phyloP scores from a whole-genome alignment of 805 yeast species.

The Saccharomycopsis fibuligera region DNA sequence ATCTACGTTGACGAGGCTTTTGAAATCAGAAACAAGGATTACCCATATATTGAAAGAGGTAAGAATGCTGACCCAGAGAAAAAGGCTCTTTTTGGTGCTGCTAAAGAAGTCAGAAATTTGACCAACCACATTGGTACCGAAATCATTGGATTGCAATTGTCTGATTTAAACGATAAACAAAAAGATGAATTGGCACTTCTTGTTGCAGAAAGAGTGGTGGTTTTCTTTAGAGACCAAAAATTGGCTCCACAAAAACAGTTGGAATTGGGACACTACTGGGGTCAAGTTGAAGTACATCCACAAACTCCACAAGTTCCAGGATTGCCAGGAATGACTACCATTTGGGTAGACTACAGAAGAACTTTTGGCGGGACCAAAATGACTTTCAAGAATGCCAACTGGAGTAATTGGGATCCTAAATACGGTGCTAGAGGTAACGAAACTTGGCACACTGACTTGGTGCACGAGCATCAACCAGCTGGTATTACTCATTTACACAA shows the following conservation, averaged over 20 bases:
- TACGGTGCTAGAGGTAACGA: conserved; percentile 27
- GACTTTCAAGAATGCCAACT: conserved; percentile 13
- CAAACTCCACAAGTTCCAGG: conserved; percentile 31
- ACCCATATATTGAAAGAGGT: conserved; percentile 31
- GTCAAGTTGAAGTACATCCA: conserved; percentile 38
- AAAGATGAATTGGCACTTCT: conserved; percentile 41
- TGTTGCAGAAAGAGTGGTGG: conserved; percentile 42
- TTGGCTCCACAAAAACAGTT: conserved; percentile 37
- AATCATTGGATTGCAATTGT: conserved; percentile 39
- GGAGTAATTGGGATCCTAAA: conserved; percentile 15
- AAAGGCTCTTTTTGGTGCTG: conserved; percentile 36
- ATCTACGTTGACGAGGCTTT: conserved; percentile 35
- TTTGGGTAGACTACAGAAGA: conserved; percentile 22
- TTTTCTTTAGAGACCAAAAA: conserved; percentile 44
- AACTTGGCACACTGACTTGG: conserved; percentile 49
- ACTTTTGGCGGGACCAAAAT: conserved; percentile 2
- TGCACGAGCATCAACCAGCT: conserved; percentile 52
- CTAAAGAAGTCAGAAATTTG: conserved; percentile 34
- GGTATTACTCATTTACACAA: conserved; percentile 49
- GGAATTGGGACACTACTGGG: conserved; percentile 40
- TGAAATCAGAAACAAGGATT: conserved; percentile 31
- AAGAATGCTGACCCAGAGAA: conserved; percentile 32
- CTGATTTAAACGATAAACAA: conserved; percentile 36
- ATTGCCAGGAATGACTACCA: conserved; percentile 33
- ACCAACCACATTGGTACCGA: conserved; percentile 45